Conservation (phyloP, 371 early-diverging fungal species). For the Mucor indicus region DNA sequence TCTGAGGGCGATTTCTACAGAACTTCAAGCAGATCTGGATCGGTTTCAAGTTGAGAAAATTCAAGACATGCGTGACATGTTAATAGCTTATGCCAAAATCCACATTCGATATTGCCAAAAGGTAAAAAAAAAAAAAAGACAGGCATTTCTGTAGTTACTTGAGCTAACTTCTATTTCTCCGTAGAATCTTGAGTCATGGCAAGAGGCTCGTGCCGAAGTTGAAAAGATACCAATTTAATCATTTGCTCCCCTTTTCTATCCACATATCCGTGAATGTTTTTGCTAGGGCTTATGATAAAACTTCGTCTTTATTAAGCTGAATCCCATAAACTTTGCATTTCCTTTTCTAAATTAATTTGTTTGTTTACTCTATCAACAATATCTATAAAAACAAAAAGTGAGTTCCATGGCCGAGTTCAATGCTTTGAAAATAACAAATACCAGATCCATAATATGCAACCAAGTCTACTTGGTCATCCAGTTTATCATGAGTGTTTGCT, state of each 20-base stretch:
- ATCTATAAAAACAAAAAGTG: background rate
- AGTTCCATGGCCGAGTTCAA: background rate
- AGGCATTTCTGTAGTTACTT: too few relatives aligned
- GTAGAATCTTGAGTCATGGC: conserved; percentile 64
- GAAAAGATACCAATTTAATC: conserved; percentile 55
- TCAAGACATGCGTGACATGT: conserved; percentile 75
- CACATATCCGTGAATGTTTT: conserved; percentile 5
- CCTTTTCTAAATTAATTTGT: conserved; percentile 16
- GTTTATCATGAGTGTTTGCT: conserved; percentile 59
- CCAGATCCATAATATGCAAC: conserved; percentile 33
- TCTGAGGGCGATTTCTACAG: conserved; percentile 67
- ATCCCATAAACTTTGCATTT: conserved; percentile 15
- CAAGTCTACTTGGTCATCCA: conserved; percentile 25
- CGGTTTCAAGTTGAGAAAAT: conserved; percentile 91
- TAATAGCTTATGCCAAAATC: conserved; percentile 78
- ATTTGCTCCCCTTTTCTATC: background rate
- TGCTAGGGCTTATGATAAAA: conserved; percentile 1
- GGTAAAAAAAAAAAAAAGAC: too few relatives aligned
- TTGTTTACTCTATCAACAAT: conserved; percentile 7
- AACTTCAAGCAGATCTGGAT: conserved; percentile 86
- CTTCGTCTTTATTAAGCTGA: background rate
- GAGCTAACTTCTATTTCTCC: background rate
- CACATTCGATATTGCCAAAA: conserved; percentile 82
- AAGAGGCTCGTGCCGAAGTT: conserved; percentile 59
- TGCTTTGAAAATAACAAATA: too few relatives aligned